A percentile compares a stretch with the other conserved stretches of the same genome.
These are phyloP conservation scores for Chaetomiaceae sp. DNA, from an alignment of 2,329 filamentous ascomycete genomes.

Conservation along the genomic window DNA sequence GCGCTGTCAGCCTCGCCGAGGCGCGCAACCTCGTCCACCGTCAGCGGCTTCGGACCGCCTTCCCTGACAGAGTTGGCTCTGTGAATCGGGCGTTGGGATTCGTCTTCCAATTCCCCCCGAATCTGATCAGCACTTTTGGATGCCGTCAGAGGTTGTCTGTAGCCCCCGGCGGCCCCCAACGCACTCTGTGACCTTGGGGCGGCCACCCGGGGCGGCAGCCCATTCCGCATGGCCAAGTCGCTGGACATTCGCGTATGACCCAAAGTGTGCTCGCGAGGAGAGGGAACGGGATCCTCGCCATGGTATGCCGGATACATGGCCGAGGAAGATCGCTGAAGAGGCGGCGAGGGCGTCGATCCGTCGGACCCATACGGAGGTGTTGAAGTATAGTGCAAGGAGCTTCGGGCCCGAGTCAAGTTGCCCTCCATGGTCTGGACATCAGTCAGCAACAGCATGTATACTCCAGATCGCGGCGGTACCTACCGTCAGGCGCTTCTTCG, in stretches of 20 bases:
- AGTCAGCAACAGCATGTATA: slow-evolving; percentile 9
- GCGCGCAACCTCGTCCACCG: slow-evolving; percentile 45
- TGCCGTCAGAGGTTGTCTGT: slow-evolving; percentile 45
- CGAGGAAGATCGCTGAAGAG: slow-evolving; percentile 39
- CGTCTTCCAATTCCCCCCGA: slow-evolving; percentile 31
- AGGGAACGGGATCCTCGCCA: slow-evolving; percentile 11
- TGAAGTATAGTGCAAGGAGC: slow-evolving; percentile 54
- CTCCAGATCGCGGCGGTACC: slow-evolving; percentile 33
- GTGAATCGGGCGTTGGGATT: slow-evolving; percentile 29
- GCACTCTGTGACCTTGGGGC: slow-evolving; percentile 61
- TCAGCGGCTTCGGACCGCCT: slow-evolving; percentile 46
- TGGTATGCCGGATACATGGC: slow-evolving; percentile 32
- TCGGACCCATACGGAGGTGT: slow-evolving; percentile 50
- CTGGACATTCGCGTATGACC: slow-evolving; percentile 58
- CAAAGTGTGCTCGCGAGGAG: slow-evolving; percentile 28
- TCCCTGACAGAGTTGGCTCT: slow-evolving; percentile 40
- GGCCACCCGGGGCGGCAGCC: slow-evolving; percentile 38
- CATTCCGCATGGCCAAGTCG: slow-evolving; percentile 50
- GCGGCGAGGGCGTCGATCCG: slow-evolving; percentile 50
- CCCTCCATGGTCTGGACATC: slow-evolving; percentile 77
- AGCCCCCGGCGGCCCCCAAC: slow-evolving; percentile 53
- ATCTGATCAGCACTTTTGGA: slow-evolving; percentile 43
- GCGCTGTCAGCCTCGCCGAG: slow-evolving; percentile 19
- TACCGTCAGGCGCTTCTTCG: slow-evolving; percentile 83
- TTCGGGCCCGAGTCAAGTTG: slow-evolving; percentile 75